phyloP scores from a whole-genome alignment of 2,329 filamentous ascomycete species.

The Colletotrichum paranaense region DNA sequence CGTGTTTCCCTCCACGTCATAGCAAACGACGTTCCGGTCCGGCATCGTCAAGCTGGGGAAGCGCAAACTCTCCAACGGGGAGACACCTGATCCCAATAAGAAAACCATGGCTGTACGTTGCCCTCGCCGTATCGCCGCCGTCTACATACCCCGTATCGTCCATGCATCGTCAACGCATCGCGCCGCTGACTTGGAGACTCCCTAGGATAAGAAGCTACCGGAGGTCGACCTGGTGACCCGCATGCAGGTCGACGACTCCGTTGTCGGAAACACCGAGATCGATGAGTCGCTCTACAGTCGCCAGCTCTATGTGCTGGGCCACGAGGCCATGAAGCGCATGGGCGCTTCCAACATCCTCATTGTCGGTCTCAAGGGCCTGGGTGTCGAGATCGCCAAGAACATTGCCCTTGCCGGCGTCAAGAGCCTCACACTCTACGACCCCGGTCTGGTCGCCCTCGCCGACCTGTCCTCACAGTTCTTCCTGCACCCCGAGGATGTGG shows the following conservation, averaged over 20 bases:
- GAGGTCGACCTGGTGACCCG: conserved; percentile 72
- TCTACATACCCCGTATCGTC: conserved; percentile 7
- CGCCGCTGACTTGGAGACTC: conserved; percentile 34
- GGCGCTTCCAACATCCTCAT: conserved; percentile 93
- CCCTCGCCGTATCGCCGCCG: conserved; percentile 34
- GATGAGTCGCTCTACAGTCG: conserved; percentile 80
- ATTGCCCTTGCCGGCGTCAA: conserved; percentile 98
- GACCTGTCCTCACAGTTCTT: conserved; percentile 99
- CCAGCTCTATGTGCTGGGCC: conserved; percentile 77
- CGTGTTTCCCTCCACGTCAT: conserved; percentile 37
- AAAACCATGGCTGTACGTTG: conserved; percentile 69
- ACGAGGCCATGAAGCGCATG: conserved; percentile 98
- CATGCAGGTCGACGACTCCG: conserved; percentile 74
- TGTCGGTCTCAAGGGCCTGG: conserved; percentile 90
- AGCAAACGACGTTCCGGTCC: conserved; percentile 12
- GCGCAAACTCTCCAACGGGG: conserved; percentile 73
- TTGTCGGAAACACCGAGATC: conserved; percentile 68
- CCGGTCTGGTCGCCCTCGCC: conserved; percentile 82
- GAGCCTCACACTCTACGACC: conserved; percentile 93
- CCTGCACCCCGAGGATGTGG: conserved; percentile 86
- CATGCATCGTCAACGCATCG: not conserved
- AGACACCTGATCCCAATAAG: conserved; percentile 67
- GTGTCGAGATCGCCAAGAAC: conserved; percentile 99
- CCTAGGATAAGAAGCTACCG: conserved; percentile 63
- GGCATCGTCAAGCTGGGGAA: conserved; percentile 69